Base-by-base conservation (phyloP, 768 basidiomycete genomes). In the Mycena epipterygia region DNA sequence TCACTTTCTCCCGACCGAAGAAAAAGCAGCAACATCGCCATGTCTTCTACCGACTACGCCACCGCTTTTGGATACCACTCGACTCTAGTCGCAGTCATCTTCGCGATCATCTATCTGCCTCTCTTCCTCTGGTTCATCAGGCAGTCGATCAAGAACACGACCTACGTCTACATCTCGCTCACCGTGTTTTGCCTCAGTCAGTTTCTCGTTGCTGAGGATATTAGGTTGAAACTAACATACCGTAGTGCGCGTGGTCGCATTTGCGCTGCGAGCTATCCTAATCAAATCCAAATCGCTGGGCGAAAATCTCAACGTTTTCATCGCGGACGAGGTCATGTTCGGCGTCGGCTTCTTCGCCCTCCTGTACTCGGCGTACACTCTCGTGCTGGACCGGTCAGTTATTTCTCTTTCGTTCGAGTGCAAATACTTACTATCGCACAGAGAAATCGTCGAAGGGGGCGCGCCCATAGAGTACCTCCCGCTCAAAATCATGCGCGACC, bases 311-410 rank as follows among this genome's bases (percentile, higher is more conserved):
- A 57, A 56, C 14, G 64, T 84, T 17, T 74, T 83, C 21, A 84
- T 84, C 7, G 81, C 79, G 0, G 83, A 84, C 52, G 68, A 83
- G 70, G 74, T 85, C 12, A 74, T 86, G 29, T 82, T 83, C 41
- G 79, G 82, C 3, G 79, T 84, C 23, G 86, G 86, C 7, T 87
- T 84, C 72, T 82, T 84, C 33, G 83, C 81, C 23, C 76, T 87
- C 13, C 73, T 87, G 17, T 84, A 82, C 63, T 82, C 84, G 2
- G 79, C 83, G 0, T 86, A 83, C 61, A 83, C 79, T 0, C 78
- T 86, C 1, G 82, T 84, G 4, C 70, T 84, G 7, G 84, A 86
- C 62, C 76, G 84, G 86, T 86, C 21, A 5, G 67, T 48, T 33
- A 21, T 59, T 46, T 52, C 30, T 6, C 29, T 33, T 25, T 1